Base-by-base conservation (phyloP, 495 filamentous ascomycete species). In the Aspergillus taichungensis region DNA sequence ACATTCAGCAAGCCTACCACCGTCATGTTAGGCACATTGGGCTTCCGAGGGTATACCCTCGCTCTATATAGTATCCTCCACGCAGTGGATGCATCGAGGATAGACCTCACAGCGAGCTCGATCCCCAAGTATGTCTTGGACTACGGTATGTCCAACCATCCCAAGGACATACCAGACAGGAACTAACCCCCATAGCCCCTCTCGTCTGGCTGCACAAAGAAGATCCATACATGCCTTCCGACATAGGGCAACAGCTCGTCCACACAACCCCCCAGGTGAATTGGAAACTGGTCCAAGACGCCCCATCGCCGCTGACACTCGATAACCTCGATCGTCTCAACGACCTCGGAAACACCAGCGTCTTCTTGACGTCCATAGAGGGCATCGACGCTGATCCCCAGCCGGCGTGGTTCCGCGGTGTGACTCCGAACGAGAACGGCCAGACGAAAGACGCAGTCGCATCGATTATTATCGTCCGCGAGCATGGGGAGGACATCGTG, bases 321-420 rank as follows among this genome's bases (percentile, higher is more conserved):
- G 55, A 62, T 11, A 52, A 55, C 37, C 62, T 69, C 18, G 64
- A 67, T 8, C 51, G 60, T 18, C 55, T 66, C 30, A 57, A 68
- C 35, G 60, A 63, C 28, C 51, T 66, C 29, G 50, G 53, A 35
- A 49, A 75, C 28, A 63, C 57, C 2, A 69, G 66, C 37, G 71
- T 82, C 6, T 84, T 76, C 40, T 60, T 85, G 8, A 82, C 78
- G 0, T 79, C 78, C 9, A 60, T 65, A 5, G 77, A 78, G 42
- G 74, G 79, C 39, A 69, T 80, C 42, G 66, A 68, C 30, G 67
- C 58, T 0, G 68, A 65, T 24, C 73, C 70, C 5, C 50, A 67
- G 34, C 75, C 77, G 12, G 37, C 62, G 5, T 84, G 78, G 79
- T 73, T 75, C 38, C 58, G 64, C 30, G 73, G 73, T 18, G 63